Conservation (phyloP, 148 eudicot genomes). For the Nepenthes mirabilis region DNA sequence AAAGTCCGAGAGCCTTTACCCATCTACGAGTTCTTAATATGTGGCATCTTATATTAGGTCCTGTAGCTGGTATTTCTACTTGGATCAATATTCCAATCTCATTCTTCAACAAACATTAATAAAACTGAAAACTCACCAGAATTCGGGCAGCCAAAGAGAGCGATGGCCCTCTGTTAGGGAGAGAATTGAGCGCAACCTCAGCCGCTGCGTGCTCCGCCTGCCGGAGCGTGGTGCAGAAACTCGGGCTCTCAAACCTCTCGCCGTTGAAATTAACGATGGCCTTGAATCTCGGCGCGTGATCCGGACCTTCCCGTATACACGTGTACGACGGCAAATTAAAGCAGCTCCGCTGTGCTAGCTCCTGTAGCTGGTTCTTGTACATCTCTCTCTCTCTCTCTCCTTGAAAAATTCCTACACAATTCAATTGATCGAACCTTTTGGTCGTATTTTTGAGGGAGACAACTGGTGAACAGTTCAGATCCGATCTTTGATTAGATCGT, state of each 20-base stretch:
- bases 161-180: constrained; percentile 7
- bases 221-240: constrained; percentile 10
- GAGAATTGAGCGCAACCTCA: constrained; percentile 12
- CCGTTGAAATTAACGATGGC: constrained; percentile 13
- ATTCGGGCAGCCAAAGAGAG: constrained; percentile 9
- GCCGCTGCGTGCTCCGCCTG: constrained; percentile 16
- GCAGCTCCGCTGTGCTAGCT: constrained; percentile 13
- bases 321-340: constrained; percentile 12
- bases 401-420: neutral
- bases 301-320: constrained; percentile 13
- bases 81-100: too few species aligned
- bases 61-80: too few species aligned
- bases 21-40: too few species aligned
- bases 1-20: too few species aligned
- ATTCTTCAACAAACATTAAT: too few species aligned
- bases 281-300: constrained; percentile 14
- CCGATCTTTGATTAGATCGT: neutral
- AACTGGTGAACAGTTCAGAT: neutral
- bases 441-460: neutral
- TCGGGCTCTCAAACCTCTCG: constrained; percentile 11
- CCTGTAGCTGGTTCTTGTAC: constrained; percentile 16
- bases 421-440: neutral
- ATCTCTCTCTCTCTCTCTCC: constrained; percentile 1
- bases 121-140: constrained; percentile 3
- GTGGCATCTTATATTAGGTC: too few species aligned